phyloP scores from a whole-genome alignment of 768 basidiomycete genomes.

The Tylopilus rubrobrunneus region DNA sequence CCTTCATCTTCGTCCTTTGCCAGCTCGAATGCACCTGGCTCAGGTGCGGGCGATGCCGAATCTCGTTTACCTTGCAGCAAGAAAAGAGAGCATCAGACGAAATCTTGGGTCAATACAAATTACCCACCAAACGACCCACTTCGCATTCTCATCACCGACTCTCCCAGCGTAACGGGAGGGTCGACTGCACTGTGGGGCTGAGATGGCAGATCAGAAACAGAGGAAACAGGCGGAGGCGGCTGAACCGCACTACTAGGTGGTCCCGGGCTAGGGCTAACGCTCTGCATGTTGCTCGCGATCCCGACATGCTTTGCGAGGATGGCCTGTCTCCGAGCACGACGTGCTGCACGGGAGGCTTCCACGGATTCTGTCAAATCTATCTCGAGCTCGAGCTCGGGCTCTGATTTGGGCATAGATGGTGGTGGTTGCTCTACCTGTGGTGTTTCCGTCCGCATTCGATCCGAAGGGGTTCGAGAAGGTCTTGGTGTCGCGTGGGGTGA shows the following conservation, averaged over 20 bases:
- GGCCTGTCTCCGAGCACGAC: conserved; percentile 68
- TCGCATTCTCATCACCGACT: conserved; percentile 2
- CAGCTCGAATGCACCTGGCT: conserved; percentile 58
- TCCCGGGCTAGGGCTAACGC: conserved; percentile 54
- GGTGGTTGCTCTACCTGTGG: conserved; percentile 17
- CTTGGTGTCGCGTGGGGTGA: conserved; percentile 49
- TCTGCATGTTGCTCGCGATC: conserved; percentile 38
- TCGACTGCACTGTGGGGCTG: conserved; percentile 47
- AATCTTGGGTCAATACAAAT: not conserved
- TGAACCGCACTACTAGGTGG: conserved; percentile 72
- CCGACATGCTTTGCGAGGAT: conserved; percentile 76
- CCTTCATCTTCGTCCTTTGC: conserved; percentile 61
- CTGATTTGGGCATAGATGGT: conserved; percentile 26
- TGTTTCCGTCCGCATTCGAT: conserved; percentile 10
- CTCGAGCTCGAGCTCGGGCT: conserved; percentile 49
- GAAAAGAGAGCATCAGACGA: not conserved
- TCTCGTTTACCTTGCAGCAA: conserved; percentile 42
- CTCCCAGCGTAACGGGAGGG: conserved; percentile 26
- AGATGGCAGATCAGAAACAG: conserved; percentile 60
- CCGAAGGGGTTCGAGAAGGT: conserved; percentile 26
- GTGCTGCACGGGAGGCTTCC: conserved; percentile 62
- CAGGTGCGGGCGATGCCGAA: conserved; percentile 57
- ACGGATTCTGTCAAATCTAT: conserved; percentile 47
- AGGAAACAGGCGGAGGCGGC: conserved; percentile 57
- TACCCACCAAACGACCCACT: conserved; percentile 25